A percentile compares a stretch with the other conserved stretches of the same genome.
Conservation (phyloP, 345 rosid species). For the Populus tremula region DNA sequence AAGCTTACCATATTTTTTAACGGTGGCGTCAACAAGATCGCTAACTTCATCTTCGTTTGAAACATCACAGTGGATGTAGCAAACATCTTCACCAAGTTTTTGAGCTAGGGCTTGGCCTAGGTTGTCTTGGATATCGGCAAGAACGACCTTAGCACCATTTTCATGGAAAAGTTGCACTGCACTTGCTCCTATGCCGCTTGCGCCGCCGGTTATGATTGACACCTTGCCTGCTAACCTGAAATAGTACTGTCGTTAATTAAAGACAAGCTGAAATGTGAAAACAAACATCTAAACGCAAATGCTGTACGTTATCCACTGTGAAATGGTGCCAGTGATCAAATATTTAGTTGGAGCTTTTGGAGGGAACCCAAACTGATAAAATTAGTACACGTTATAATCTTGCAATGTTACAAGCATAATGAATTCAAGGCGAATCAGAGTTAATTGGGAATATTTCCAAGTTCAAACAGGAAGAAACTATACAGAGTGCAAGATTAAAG, state of each 20-base stretch:
- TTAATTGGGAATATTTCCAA: no score
- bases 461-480: no score
- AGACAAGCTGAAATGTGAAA: no score
- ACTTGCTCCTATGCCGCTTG: conserved; percentile 40
- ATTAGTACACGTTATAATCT: no score
- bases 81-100: conserved; percentile 22
- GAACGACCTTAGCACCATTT: conserved; percentile 41
- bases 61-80: conserved; percentile 39
- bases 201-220: conserved; percentile 39
- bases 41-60: conserved; percentile 33
- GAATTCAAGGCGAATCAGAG: no score
- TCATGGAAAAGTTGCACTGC: conserved; percentile 26
- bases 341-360: no score
- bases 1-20: conserved; percentile 35
- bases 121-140: conserved; percentile 40
- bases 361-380: no score
- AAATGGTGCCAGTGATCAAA: no score
- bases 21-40: conserved; percentile 27
- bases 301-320: no score
- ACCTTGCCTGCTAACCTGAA: conserved; percentile 40
- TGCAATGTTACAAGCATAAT: no score
- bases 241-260: background rate
- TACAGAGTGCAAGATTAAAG: no score
- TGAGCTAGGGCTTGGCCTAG: conserved; percentile 23
- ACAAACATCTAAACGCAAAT: no score